Conservation (phyloP, 257 asterid species). For the Lantana camara region DNA sequence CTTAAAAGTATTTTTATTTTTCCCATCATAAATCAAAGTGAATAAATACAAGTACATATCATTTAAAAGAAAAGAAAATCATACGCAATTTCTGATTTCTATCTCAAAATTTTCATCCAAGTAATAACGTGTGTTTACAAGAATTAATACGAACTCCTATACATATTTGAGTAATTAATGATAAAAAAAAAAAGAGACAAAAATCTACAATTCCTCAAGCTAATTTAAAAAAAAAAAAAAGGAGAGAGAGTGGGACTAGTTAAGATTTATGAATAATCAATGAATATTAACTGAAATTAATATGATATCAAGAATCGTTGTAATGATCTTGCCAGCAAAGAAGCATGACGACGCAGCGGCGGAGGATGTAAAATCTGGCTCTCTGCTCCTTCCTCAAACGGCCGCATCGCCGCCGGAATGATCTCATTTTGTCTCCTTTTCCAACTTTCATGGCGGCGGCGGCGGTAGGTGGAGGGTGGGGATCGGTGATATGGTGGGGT, state of each 20-base stretch:
- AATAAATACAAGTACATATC: no score
- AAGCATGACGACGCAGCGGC: conserved; percentile 49
- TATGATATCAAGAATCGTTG: conserved; percentile 35
- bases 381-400: conserved; percentile 44
- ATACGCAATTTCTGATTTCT: no score
- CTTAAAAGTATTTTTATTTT: no score
- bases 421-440: conserved; percentile 22
- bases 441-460: conserved; percentile 21
- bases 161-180: background rate
- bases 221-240: no score
- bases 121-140: background rate
- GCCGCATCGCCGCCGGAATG: conserved; percentile 39
- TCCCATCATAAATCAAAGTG: no score
- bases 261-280: background rate
- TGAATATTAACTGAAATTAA: background rate
- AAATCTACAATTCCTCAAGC: no score
- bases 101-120: no score
- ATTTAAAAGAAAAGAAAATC: no score
- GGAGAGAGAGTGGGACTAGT: no score
- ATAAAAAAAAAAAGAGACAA: no score
- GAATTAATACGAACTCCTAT: no score
- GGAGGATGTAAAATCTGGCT: conserved; percentile 53
- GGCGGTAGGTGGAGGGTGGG: conserved; percentile 2
- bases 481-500: no score
- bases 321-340: conserved; percentile 56